Percentiles rank a stretch among this genome's conserved stretches.
Evolutionary conservation across 2,329 filamentous ascomycete genomes (phyloP).

Genomic region (Sordariomycetes sp.): DNA sequence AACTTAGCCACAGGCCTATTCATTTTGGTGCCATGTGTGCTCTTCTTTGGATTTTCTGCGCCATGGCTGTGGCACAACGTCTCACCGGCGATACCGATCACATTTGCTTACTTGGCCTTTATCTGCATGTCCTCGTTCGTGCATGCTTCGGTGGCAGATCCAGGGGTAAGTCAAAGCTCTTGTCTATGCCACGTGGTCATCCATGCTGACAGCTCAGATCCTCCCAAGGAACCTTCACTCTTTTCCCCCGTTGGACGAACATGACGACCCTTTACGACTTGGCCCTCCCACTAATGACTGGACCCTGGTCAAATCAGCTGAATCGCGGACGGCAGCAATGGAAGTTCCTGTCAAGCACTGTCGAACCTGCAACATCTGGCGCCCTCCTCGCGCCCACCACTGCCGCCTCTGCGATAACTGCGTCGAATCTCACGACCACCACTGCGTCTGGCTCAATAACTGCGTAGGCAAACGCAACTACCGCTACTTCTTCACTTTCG

Average conservation of each 20-base stretch:
- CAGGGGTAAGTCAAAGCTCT: slow-evolving; percentile 69
- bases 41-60: slow-evolving; percentile 83
- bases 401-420: slow-evolving; percentile 96
- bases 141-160: slow-evolving; percentile 86
- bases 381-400: slow-evolving; percentile 89
- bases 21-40: slow-evolving; percentile 64
- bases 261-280: slow-evolving; percentile 72
- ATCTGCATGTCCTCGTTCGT: slow-evolving; percentile 89
- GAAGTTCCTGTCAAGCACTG: slow-evolving; percentile 98
- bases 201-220: slow-evolving; percentile 46
- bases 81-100: slow-evolving; percentile 78
- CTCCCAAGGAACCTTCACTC: slow-evolving; percentile 85
- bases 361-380: slow-evolving; percentile 96
- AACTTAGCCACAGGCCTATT: slow-evolving; percentile 80
- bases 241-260: slow-evolving; percentile 66
- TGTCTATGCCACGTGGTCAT: background rate
- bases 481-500: slow-evolving; percentile 92
- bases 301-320: slow-evolving; percentile 79
- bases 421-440: slow-evolving; percentile 93
- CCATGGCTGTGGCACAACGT: slow-evolving; percentile 80
- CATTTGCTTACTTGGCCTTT: slow-evolving; percentile 87
- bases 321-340: slow-evolving; percentile 74
- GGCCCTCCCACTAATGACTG: slow-evolving; percentile 87
- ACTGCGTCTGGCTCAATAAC: slow-evolving; percentile 99
- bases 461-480: slow-evolving; percentile 96